Percentiles rank a stretch among this genome's conserved stretches.
These are phyloP conservation scores for Dictyostelium firmibasis DNA, from an alignment of 78 protist species.

Conservation along the genomic window DNA sequence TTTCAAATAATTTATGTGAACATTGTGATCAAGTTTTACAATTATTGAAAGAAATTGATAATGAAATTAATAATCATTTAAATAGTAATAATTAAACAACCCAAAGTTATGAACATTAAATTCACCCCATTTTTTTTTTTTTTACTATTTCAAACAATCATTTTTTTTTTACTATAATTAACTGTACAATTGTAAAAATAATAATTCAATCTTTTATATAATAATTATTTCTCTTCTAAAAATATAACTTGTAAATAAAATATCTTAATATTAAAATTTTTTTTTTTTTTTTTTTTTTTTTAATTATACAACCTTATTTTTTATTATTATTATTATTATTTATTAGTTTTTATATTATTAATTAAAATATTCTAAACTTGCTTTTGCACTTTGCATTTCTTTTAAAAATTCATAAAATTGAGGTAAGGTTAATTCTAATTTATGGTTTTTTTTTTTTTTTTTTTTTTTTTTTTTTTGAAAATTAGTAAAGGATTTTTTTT, in stretches of 20 bases:
- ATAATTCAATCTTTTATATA: not conserved
- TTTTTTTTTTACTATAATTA: too few species aligned
- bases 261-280: not conserved
- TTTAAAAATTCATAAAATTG: conserved; percentile 80
- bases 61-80: not conserved
- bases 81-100: not conserved
- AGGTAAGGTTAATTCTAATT: conserved; percentile 70
- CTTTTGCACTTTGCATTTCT: conserved; percentile 83
- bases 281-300: not conserved
- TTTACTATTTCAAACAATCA: not conserved
- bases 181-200: not conserved
- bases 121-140: too few species aligned
- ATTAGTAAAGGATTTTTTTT: too few species aligned
- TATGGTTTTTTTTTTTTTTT: not conserved
- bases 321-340: not conserved
- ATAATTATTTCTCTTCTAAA: not conserved
- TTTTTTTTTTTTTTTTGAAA: not conserved
- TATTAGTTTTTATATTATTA: not conserved
- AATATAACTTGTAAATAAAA: not conserved
- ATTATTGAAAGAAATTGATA: not conserved
- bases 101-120: too few species aligned
- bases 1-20: not conserved
- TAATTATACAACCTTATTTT: not conserved
- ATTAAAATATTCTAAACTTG: conserved; percentile 78
- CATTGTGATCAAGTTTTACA: conserved; percentile 20